Evolutionary conservation across 345 rosid genomes (phyloP), one percentile per base, ranked within the genome.

Genomic region (Xanthoceras sorbifolium): DNA sequence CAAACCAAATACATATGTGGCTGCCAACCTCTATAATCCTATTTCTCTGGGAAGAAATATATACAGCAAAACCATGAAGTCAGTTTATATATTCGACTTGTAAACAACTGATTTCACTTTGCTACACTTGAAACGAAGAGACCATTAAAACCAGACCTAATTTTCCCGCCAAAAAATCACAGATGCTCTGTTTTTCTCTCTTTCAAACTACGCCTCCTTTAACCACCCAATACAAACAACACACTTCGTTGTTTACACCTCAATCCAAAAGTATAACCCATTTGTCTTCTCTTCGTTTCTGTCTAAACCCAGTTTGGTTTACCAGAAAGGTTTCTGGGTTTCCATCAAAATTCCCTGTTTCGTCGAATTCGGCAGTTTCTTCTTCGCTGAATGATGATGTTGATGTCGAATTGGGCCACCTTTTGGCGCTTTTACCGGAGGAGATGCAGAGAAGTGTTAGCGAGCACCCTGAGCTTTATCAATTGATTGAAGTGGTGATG

Each of bases 401-500:
- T 69, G 85, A 86, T 11, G 86, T 74, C 18, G 97, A 94, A 77
- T 72, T 94, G 84, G 91, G 76, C 73, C 93, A 93, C 70, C 92
- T 94, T 1, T 61, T 92, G 87, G 86, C 79, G 25, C 84, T 94
- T 9, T 63, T 93, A 64, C 97, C 97, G 52, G 89, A 83, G 60
- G 86, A 84, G 76, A 89, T 94, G 88, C 88, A 89, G 48, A 81
- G 80, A 71, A 86, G 72, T 52, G 82, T 89, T 5, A 79, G 86
- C 60, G 87, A 90, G 80, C 97, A 93, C 64, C 85, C 86, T 50
- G 93, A 94, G 71, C 80, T 83, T 18, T 69, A 70, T 34, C 86
- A 90, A 60, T 72, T 94, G 77, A 87, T 93, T 25, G 98, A 94
- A 83, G 91, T 93, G 79, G 95, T 93, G 50, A 82, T 93, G 94